Evolutionary conservation across 2,329 filamentous ascomycete genomes (phyloP), one percentile per base, ranked within the genome.

Genomic region (Aspergillus chevalieri): DNA sequence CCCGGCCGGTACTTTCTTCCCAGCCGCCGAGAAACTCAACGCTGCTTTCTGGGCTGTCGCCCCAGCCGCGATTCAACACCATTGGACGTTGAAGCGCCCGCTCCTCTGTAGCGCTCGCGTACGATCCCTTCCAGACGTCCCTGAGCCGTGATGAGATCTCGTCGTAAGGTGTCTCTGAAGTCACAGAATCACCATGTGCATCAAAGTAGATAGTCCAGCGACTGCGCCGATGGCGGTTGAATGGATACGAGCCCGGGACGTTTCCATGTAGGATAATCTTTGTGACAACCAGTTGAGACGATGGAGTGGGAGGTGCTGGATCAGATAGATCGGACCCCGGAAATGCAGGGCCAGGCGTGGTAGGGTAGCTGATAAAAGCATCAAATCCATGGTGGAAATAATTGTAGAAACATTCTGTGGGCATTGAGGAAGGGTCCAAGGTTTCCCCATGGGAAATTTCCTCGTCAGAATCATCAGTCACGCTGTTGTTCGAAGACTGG

Each of bases 351-450:
- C 86, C 87, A 3, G 85, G 76, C 4, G 78, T 65, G 0, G 81
- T 82, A 0, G 88, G 86, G 26, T 84, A 83, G 0, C 92, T 95
- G n/a, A 98, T 81, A 4, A 97, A 78, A 8, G 96, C 81, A 67
- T 98, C 93, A 63, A 98, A 94, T 1, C 93, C 93, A 54, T 95
- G 85, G 57, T 92, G 86, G 65, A 96, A 98, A 67, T 98, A 98
- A 67, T 97, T 97, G 71, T 93, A 96, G 66, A 97, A 98, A 56
- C 85, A 90, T 60, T 80, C 77, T 6, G 71, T 65, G 3, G 70
- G 65, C n/a, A 71, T 54, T 6, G 65, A 66, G 5, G 68, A 65
- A 34, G 75, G 71, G 65, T 94, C 89, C 3, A 83, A 80, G 1
- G 83, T 81, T 3, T 69, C 83, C 57, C 65, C 77, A 73, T 55